A percentile compares a stretch with the other conserved stretches of the same genome.
Conservation (phyloP, 257 asterid genomes). For the Jasminum sambac region DNA sequence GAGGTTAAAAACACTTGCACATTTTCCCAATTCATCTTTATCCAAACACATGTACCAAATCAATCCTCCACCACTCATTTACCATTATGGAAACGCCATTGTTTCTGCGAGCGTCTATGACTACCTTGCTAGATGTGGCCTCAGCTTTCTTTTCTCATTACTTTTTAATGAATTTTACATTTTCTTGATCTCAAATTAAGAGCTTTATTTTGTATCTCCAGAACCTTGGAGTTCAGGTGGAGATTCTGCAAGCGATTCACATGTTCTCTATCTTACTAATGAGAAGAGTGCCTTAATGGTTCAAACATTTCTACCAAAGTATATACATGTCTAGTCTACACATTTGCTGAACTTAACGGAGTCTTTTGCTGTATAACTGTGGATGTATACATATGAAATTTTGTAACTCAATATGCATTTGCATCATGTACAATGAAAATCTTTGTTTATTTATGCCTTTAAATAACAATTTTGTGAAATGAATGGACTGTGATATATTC, state of each 20-base stretch:
- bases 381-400: conserved; percentile 10
- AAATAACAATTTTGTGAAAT: conserved; percentile 6
- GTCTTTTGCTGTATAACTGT: background rate
- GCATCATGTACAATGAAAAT: background rate
- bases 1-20: too few species aligned
- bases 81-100: too few species aligned
- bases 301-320: conserved; percentile 4
- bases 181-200: background rate
- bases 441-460: background rate
- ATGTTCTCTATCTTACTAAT: conserved; percentile 12
- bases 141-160: background rate
- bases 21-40: too few species aligned
- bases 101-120: too few species aligned
- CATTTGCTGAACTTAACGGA: conserved; percentile 17
- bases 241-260: conserved; percentile 12
- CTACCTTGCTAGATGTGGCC: background rate
- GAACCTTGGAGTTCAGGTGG: conserved; percentile 4
- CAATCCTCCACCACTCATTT: too few species aligned
- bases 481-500: conserved; percentile 13
- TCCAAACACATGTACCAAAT: too few species aligned
- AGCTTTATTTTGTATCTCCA: background rate
- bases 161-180: conserved; percentile 4
- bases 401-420: background rate
- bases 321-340: conserved; percentile 18
- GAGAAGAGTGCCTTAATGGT: conserved; percentile 14